A percentile compares a stretch with the other conserved stretches of the same genome.
Evolutionary conservation across 352 stramenopile species (phyloP).

Genomic region (Phytophthora sp.): DNA sequence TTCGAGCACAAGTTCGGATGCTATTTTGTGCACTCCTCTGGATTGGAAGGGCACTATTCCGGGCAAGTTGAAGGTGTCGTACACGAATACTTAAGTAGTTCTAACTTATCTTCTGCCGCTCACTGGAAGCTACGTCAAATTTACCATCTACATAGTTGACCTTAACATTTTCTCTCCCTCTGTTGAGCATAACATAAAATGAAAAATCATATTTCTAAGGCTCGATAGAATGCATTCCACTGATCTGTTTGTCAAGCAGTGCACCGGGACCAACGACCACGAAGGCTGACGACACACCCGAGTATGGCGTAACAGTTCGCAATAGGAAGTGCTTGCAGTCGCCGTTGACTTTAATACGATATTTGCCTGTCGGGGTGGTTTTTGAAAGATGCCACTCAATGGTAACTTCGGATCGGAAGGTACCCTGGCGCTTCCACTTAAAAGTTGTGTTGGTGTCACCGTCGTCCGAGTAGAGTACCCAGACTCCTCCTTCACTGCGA

Average conservation of each 20-base stretch:
- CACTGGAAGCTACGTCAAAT: background rate
- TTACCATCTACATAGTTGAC: background rate
- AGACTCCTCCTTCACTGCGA: conserved; percentile 52
- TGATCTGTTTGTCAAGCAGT: conserved; percentile 21
- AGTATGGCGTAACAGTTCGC: conserved; percentile 52
- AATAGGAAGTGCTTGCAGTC: conserved; percentile 80
- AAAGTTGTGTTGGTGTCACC: conserved; percentile 79
- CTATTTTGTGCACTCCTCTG: conserved; percentile 8
- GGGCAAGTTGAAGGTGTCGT: background rate
- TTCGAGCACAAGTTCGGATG: conserved; percentile 5
- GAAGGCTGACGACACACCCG: conserved; percentile 68
- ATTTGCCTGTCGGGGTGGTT: conserved; percentile 51
- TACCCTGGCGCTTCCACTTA: conserved; percentile 72
- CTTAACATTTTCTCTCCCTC: background rate
- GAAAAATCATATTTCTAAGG: background rate
- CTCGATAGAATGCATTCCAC: background rate
- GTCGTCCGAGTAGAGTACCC: conserved; percentile 79
- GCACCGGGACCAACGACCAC: conserved; percentile 33
- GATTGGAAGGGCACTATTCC: conserved; percentile 14
- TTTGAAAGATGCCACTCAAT: conserved; percentile 75
- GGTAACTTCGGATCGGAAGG: conserved; percentile 70
- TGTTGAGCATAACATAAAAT: conserved; percentile 1
- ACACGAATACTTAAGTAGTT: background rate
- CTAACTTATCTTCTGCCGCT: background rate
- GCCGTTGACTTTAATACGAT: conserved; percentile 83